Evolutionary conservation across 116 monocot genomes (phyloP), one percentile per base, ranked within the genome.

Genomic region (Trichopus zeylanicus): DNA sequence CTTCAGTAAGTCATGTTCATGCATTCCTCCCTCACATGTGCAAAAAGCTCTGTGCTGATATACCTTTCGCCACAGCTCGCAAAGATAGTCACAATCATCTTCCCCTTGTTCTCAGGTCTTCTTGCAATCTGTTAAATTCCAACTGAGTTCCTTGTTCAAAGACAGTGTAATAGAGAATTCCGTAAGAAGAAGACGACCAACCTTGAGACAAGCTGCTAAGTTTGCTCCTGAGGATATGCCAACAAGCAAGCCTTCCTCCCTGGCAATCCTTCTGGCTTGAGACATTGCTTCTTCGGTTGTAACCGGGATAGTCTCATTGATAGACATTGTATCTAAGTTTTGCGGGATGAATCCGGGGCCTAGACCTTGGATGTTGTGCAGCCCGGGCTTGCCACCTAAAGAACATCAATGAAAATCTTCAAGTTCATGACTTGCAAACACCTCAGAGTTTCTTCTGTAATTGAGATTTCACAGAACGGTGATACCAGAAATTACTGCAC

Each of bases 201-300:
- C 94, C 86, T 83, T 81, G 59, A 94, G 51, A 64, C 73, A 75
- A 48, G 94, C 89, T 20, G 83, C 83, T 67, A 86, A 60, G 56
- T 75, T 70, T 10, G 85, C 94, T 51, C 94, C 94, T 26, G 94
- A 94, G 22, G 94, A 94, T 59, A 94, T 94, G 25, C 94, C 89
- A 29, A 69, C 81, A 38, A 94, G 83, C 46, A 94, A 42, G n/a
- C 86, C 94, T 80, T 94, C 94, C 59, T 86, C 94, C 16, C 31
- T 31, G n/a, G 86, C 89, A 60, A 94, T 55, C 61, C 89, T 82
- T 67, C 86, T 82, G 3, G 89, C 73, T 28, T 78, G 52, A 13
- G 12, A 25, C 75, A 94, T 73, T 26, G 94, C 78, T 62, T 89
- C 94, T 48, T 75, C 78, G 10, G 86, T 71, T 23, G 62, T 66